Evolutionary conservation across 2,329 filamentous ascomycete genomes (phyloP).

Genomic region (Ceratocystis eucalypticola): DNA sequence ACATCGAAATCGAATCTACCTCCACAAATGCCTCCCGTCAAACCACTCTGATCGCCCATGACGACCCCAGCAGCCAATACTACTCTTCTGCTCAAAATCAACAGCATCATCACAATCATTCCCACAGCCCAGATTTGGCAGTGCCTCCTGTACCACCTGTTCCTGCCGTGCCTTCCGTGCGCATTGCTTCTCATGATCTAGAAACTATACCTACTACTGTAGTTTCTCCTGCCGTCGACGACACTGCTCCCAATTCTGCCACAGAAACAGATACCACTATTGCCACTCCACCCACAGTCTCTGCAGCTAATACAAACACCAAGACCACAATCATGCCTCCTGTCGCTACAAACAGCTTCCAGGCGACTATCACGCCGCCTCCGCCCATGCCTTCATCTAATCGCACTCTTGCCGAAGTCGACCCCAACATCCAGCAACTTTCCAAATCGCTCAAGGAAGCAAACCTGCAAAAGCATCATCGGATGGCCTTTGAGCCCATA

Average conservation of each 20-base stretch:
- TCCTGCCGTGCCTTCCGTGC: slow-evolving; percentile 9
- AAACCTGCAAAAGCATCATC: slow-evolving; percentile 15
- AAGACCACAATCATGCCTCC: slow-evolving; percentile 2
- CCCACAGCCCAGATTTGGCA: background rate
- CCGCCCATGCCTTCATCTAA: background rate
- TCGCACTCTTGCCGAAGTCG: slow-evolving; percentile 1
- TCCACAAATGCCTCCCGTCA: slow-evolving; percentile 14
- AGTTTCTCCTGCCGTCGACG: background rate
- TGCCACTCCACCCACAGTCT: background rate
- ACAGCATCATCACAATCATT: background rate
- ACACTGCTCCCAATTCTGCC: background rate
- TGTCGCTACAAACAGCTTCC: slow-evolving; percentile 5
- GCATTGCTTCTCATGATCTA: slow-evolving; percentile 13
- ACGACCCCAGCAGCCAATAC: background rate
- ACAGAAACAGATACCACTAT: background rate
- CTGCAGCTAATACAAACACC: background rate
- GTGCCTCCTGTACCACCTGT: background rate
- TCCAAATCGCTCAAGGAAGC: slow-evolving; percentile 17
- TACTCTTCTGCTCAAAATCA: background rate
- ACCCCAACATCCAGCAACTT: slow-evolving; percentile 14
- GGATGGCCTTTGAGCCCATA: slow-evolving; percentile 61
- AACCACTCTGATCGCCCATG: slow-evolving; percentile 12
- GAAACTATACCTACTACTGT: slow-evolving; percentile 11
- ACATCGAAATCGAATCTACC: slow-evolving; percentile 9
- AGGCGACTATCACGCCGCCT: slow-evolving; percentile 16